phyloP scores from a whole-genome alignment of 345 rosid species.

The Corchorus olitorius region DNA sequence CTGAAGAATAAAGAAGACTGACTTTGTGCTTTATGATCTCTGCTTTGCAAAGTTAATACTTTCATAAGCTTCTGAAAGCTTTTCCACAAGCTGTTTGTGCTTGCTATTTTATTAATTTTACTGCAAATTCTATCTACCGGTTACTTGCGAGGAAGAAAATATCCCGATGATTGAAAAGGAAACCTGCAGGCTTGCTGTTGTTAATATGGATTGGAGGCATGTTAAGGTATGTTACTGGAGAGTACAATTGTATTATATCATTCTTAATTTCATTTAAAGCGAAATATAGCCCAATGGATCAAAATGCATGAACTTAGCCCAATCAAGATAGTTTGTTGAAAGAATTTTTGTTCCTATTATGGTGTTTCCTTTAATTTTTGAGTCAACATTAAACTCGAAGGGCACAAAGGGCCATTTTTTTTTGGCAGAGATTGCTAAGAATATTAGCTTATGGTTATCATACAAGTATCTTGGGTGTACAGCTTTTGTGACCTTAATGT shows the following conservation, averaged over 20 bases:
- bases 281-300: background rate
- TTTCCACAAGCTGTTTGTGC: background rate
- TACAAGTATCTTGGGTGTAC: background rate
- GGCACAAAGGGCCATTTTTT: background rate
- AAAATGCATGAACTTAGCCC: background rate
- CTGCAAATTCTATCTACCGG: background rate
- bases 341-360: background rate
- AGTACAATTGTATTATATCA: conserved; percentile 5
- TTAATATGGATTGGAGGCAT: conserved; percentile 92
- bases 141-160: conserved; percentile 61
- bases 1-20: background rate
- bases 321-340: background rate
- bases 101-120: background rate
- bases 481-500: background rate
- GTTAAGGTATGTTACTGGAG: conserved; percentile 59
- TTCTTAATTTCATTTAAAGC: background rate
- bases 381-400: background rate
- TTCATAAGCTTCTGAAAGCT: background rate
- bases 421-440: background rate
- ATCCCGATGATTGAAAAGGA: conserved; percentile 60
- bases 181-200: conserved; percentile 78
- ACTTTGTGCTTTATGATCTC: background rate
- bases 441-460: background rate
- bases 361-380: background rate
- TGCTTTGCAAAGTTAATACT: background rate